Evolutionary conservation across 768 basidiomycete genomes (phyloP), one percentile per base, ranked within the genome.

Genomic region (Polyporus arcularius): DNA sequence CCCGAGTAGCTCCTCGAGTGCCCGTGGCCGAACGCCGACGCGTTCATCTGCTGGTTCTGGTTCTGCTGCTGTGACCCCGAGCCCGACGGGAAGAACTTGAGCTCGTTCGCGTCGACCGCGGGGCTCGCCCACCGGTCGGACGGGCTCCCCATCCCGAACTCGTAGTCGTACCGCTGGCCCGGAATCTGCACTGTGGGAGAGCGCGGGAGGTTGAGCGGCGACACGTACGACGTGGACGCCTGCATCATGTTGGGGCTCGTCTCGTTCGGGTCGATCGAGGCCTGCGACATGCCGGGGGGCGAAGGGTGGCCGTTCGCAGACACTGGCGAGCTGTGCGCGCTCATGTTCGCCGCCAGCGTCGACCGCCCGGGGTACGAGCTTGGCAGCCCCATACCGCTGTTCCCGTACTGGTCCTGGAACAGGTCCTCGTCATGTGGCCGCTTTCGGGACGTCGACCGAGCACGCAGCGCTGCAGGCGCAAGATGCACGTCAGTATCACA

Each of bases 311-410:
- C 70, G 63, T 87, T 86, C 14, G 79, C 83, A 12, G 90, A 92
- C 2, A 84, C 84, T 1, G 90, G 90, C 14, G 90, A 92, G 69
- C 90, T 88, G 66, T 90, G 89, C 8, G 85, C 79, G 69, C 88
- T 90, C 53, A 55, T 55, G 53, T 42, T 45, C 57, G 32, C 61
- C 43, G 53, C 42, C 10, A 81, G 75, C 43, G 72, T 80, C 12
- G 79, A 65, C 28, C 71, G 73, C 50, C 72, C 72, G 49, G 71
- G 70, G 53, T 71, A 69, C 30, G 73, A 71, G 53, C 71, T 65
- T 30, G 73, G 80, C 49, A 86, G 81, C 4, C 80, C 70, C 47
- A 75, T 75, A 7, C 52, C 40, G 21, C 35, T 41, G 38, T 42
- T 28, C 38, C 52, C 65, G 45, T 61, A 71, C 41, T 52, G 60